Conservation (phyloP, 202 grass and related monocot genomes). For the Musa balbisiana region DNA sequence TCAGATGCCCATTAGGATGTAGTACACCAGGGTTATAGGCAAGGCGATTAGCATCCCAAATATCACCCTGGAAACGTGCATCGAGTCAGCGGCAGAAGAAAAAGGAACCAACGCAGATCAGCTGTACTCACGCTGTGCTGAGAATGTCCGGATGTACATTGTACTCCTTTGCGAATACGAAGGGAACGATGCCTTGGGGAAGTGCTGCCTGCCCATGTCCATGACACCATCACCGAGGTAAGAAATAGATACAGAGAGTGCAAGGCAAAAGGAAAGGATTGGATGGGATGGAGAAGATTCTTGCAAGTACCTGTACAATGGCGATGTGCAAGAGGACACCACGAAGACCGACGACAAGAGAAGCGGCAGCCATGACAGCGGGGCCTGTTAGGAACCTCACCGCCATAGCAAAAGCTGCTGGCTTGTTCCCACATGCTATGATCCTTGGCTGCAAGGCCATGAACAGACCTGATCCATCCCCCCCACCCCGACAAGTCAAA, state of each 20-base stretch:
- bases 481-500: neutral
- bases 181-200: conserved; percentile 4
- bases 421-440: conserved; percentile 12
- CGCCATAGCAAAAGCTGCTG: conserved; percentile 1
- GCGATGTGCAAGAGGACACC: conserved; percentile 4
- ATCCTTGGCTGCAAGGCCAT: conserved; percentile 14
- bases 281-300: neutral
- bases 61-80: neutral
- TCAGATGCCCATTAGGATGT: conserved; percentile 1
- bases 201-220: neutral
- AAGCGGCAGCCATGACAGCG: conserved; percentile 5
- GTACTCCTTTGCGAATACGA: conserved; percentile 16
- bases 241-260: neutral
- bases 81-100: neutral
- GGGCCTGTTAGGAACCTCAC: conserved; percentile 12
- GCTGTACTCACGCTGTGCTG: conserved; percentile 2
- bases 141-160: conserved; percentile 10
- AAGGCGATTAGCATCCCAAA: conserved; percentile 3
- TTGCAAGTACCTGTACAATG: conserved; percentile 1
- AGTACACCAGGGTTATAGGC: neutral
- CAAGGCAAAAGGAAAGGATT: neutral
- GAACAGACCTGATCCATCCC: conserved; percentile 3
- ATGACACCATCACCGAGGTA: neutral
- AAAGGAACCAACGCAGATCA: neutral
- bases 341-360: neutral